A percentile compares a stretch with the other conserved stretches of the same genome.
Evolutionary conservation across 2,329 filamentous ascomycete species (phyloP).

Genomic region (Colletotrichum aenigma): DNA sequence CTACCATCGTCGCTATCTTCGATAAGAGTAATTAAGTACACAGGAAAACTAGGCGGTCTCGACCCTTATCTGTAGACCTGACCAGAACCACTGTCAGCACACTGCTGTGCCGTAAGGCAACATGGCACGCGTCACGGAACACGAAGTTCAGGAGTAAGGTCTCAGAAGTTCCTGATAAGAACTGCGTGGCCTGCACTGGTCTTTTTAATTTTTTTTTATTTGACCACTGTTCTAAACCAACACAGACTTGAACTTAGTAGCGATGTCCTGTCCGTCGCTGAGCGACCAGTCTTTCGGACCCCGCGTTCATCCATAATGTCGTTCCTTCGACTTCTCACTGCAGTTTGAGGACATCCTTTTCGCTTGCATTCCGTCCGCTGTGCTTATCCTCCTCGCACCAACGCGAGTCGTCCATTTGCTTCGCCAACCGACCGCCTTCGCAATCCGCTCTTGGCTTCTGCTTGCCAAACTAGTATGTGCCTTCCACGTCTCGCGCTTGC

Average conservation of each 20-base stretch:
- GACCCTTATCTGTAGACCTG: not conserved
- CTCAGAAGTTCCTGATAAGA: not conserved
- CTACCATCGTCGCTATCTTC: too few species aligned
- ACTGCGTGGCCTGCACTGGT: not conserved
- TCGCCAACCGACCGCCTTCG: not conserved
- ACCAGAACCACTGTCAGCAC: not conserved
- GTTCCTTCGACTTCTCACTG: slow-evolving; percentile 32
- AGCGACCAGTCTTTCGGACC: slow-evolving; percentile 26
- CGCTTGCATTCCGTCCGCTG: slow-evolving; percentile 19
- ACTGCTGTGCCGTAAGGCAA: not conserved
- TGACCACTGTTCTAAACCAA: rapidly evolving
- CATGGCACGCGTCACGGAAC: not conserved
- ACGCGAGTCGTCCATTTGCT: not conserved
- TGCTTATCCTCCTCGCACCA: slow-evolving; percentile 23
- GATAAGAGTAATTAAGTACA: too few species aligned
- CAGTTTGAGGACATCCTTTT: slow-evolving; percentile 30
- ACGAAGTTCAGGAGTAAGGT: not conserved
- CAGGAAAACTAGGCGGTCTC: not conserved
- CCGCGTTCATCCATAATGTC: slow-evolving; percentile 24
- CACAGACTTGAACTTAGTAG: not conserved
- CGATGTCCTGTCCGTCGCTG: not conserved
- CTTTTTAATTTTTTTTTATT: not conserved
- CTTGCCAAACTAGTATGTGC: slow-evolving; percentile 18
- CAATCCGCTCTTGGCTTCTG: slow-evolving; percentile 3
- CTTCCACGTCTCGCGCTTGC: not conserved